phyloP scores from a whole-genome alignment of 768 basidiomycete species.

The Albatrellus ellisii region DNA sequence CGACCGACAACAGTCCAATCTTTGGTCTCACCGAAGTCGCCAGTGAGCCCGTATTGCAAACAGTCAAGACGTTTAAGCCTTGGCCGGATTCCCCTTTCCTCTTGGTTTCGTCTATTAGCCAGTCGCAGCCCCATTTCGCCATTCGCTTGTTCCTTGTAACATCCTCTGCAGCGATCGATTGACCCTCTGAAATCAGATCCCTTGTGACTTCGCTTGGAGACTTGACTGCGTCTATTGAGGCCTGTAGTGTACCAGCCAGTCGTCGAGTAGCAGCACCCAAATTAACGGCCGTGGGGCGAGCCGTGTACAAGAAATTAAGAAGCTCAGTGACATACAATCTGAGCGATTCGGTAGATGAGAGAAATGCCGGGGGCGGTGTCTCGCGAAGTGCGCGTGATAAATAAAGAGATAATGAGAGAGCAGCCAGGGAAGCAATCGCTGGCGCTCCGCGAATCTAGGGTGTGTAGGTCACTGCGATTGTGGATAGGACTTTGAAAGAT shows the following conservation, averaged over 20 bases:
- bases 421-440: conserved; percentile 87
- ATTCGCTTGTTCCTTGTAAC: conserved; percentile 77
- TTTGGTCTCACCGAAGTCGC: conserved; percentile 67
- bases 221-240: conserved; percentile 24
- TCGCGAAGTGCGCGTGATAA: conserved; percentile 40
- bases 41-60: conserved; percentile 95
- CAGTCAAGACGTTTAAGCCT: conserved; percentile 73
- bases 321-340: conserved; percentile 40
- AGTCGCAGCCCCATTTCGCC: conserved; percentile 76
- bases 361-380: conserved; percentile 36
- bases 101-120: conserved; percentile 50
- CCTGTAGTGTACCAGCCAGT: conserved; percentile 37
- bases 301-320: conserved; percentile 65
- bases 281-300: conserved; percentile 96
- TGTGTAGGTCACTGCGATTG: not conserved
- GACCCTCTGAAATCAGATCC: conserved; percentile 58
- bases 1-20: conserved; percentile 1
- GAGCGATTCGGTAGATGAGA: conserved; percentile 39
- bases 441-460: conserved; percentile 82
- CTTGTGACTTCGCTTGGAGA: conserved; percentile 32
- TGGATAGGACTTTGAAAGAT: not conserved
- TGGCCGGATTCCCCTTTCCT: conserved; percentile 26
- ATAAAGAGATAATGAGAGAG: conserved; percentile 59
- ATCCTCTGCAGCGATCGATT: conserved; percentile 74
- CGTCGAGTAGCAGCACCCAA: conserved; percentile 76